A percentile compares a stretch with the other conserved stretches of the same genome.
Conservation (phyloP, 2,329 filamentous ascomycete species). For the Byssoonygena ceratinophila region DNA sequence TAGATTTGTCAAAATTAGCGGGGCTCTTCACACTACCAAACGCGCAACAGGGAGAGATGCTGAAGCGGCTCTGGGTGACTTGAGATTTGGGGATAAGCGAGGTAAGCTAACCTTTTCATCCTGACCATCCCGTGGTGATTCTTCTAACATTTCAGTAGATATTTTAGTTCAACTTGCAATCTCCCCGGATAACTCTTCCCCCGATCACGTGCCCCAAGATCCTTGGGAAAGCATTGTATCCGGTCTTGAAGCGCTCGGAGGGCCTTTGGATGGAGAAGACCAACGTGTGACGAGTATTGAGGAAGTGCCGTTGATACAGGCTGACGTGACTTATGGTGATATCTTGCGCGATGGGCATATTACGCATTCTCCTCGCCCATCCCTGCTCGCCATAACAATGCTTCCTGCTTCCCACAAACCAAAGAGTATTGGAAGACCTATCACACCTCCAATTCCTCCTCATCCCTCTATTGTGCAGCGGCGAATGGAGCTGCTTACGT, state of each 20-base stretch:
- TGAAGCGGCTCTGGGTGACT: constrained; percentile 80
- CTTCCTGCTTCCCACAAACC: constrained; percentile 57
- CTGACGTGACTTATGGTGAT: constrained; percentile 86
- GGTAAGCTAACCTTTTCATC: constrained; percentile 28
- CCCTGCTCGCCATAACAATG: constrained; percentile 90
- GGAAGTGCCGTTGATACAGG: constrained; percentile 88
- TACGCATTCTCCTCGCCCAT: constrained; percentile 77
- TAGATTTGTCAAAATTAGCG: constrained; percentile 97
- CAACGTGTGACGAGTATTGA: constrained; percentile 76
- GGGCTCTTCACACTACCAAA: constrained; percentile 91
- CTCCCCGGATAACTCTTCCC: constrained; percentile 67
- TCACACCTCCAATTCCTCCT: constrained; percentile 75
- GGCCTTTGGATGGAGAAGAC: constrained; percentile 75
- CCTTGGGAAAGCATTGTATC: constrained; percentile 97
- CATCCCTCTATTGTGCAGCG: constrained; percentile 92
- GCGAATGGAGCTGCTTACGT: constrained; percentile 93
- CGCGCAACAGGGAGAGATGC: constrained; percentile 88
- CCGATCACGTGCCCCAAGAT: constrained; percentile 81
- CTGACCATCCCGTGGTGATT: not conserved
- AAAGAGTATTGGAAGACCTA: constrained; percentile 44
- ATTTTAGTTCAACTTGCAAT: constrained; percentile 92
- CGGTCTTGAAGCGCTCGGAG: constrained; percentile 83
- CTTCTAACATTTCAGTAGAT: constrained; percentile 42
- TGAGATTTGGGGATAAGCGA: constrained; percentile 89
- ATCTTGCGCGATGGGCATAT: constrained; percentile 79